Base-by-base conservation (phyloP, 192 early-diverging fungal species). In the Kappamyces sp. region DNA sequence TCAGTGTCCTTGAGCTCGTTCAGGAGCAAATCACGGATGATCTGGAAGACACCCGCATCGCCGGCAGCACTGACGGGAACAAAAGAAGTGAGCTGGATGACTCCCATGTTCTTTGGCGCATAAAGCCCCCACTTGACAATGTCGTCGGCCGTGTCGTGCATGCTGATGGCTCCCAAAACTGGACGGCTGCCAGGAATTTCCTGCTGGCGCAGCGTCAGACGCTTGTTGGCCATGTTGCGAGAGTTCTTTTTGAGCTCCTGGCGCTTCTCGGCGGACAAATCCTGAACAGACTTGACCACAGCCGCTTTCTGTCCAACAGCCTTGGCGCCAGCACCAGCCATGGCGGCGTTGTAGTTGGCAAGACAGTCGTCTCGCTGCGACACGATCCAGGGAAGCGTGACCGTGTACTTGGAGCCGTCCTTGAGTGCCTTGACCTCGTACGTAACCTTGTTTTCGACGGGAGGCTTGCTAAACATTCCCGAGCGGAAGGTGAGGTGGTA, bases 1-100 rank as follows among this genome's bases (percentile, higher is more conserved):
- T 60, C 32, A 31, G 64, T 63, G 36, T 66, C 64, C 4, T 7
- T 40, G 38, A 66, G 51, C 47, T 65, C 64, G 35, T 66, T 64
- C 7, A 41, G 11, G 5, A 66, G 35, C 8, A 66, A 46, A 33
- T 38, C 40, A 11, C 42, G 45, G 60, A 66, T 40, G n/a, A 43
- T 43, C 8, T 43, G 8, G n/a, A 43, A n/a, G 8, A 43, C 7
- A 43, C 42, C 42, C n/a, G 7, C 42, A 43, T n/a, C n/a, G n/a
- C n/a, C n/a, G 5, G 32, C 5, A 8, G 42, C 8, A 8, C 42
- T n/a, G 8, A 8, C n/a, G 7, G 42, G 42, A 11, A 3, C 35
- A 45, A 66, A 66, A 29, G 36, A 2, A 2, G 12, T 2, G 7
- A 66, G 47, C 5, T 30, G 37, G 30, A 66, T 37, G 7, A 66